Evolutionary conservation across 2,329 filamentous ascomycete genomes (phyloP).

Genomic region (Leptographium lundbergii): DNA sequence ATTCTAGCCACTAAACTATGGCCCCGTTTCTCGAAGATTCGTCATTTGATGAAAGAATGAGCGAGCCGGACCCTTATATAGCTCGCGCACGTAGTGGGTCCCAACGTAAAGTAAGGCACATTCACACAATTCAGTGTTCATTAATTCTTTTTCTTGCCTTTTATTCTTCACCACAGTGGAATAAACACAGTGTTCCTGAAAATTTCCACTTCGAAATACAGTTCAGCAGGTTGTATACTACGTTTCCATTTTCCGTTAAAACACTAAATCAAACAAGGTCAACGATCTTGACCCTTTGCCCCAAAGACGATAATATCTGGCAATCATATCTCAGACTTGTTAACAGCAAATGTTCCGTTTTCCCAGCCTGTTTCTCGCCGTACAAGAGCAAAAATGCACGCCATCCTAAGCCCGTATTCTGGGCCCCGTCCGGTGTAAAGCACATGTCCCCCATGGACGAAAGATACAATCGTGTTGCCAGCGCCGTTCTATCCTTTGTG

Average conservation of each 20-base stretch:
- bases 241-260: neutral
- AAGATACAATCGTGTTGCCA: neutral
- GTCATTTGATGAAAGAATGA: neutral
- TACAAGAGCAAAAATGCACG: neutral
- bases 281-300: neutral
- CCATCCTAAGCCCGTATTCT: neutral
- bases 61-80: neutral
- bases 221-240: neutral
- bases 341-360: neutral
- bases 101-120: no score
- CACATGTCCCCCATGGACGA: neutral
- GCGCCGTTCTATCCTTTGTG: neutral
- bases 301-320: neutral
- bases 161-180: no score
- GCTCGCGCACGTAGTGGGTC: neutral
- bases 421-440: neutral
- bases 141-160: no score
- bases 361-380: neutral
- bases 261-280: neutral
- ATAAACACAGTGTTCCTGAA: no score
- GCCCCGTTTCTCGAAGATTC: slow-evolving; percentile 8
- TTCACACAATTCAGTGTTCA: no score
- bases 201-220: no score
- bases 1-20: slow-evolving; percentile 14
- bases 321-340: neutral